Conservation (phyloP, 192 early-diverging fungal species). For the Glomus cerebriforme region DNA sequence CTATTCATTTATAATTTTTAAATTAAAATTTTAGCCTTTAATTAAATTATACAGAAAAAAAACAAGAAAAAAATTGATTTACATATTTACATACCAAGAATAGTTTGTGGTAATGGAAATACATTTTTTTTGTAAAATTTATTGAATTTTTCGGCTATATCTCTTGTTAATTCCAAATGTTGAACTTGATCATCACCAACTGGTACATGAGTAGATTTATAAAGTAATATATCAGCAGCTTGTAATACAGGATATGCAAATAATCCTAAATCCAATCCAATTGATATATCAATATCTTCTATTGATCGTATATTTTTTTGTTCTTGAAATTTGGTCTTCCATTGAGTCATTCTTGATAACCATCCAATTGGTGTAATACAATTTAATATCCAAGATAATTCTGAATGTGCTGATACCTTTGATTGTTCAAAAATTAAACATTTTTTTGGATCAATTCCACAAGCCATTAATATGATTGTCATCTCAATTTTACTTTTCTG, state of each 20-base stretch:
- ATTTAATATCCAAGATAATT: conserved; percentile 84
- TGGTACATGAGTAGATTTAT: conserved; percentile 85
- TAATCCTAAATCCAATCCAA: conserved; percentile 69
- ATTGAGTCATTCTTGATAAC: conserved; percentile 95
- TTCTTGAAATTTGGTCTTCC: conserved; percentile 68
- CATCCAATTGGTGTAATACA: conserved; percentile 87
- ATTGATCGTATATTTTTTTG: conserved; percentile 44
- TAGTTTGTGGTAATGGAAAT: conserved; percentile 68
- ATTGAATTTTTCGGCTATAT: conserved; percentile 78
- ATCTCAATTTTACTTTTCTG: conserved; percentile 69
- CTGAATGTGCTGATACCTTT: conserved; percentile 72
- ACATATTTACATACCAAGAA: conserved; percentile 57
- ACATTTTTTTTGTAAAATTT: conserved; percentile 58
- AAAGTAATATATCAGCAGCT: conserved; percentile 90
- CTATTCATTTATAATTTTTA: conserved; percentile 12
- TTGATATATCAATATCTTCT: conserved; percentile 45
- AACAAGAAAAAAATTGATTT: background rate
- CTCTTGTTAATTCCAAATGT: conserved; percentile 86
- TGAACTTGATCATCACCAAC: conserved; percentile 94
- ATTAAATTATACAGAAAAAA: conserved; percentile 19
- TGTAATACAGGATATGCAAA: conserved; percentile 91
- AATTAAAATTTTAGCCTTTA: conserved; percentile 5
- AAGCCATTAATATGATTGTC: conserved; percentile 77
- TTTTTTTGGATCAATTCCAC: conserved; percentile 76
- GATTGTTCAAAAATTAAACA: conserved; percentile 86